Evolutionary conservation across 148 eudicot genomes (phyloP), one percentile per base, ranked within the genome.

Genomic region (Nepenthes gracilis): DNA sequence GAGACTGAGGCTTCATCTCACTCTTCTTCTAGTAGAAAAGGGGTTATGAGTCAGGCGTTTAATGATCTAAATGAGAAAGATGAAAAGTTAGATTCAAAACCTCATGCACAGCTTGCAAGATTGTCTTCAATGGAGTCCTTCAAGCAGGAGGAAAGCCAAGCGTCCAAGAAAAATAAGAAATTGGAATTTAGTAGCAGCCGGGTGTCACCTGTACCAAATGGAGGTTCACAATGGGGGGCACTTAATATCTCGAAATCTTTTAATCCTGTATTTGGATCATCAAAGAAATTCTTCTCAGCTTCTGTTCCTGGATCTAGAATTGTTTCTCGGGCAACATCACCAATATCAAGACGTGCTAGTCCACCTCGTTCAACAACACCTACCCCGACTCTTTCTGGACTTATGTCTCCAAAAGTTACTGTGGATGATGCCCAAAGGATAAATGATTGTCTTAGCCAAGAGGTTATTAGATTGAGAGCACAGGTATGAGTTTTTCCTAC

Each of bases 271-370:
- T 93, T 86, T 75, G 99, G 91, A 59, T 86, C 99, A 51, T 92
- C 98, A 9, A 88, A 88, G 73, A 92, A 92, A 71, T 84, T 80
- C 74, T 92, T 88, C 75, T 92, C 98, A 47, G 98, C 98, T 68
- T 92, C 98, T 32, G 98, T 92, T 67, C 98, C 98, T 67, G 98
- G 98, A 62, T 92, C 98, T 11, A 88, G 98, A 82, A 85, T 92
- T 64, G 96, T 77, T 71, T 92, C 98, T 64, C 87, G 97, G 59
- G 97, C 97, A 43, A 91, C 97, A 66, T 91, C 97, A 15, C 97
- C 97, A 38, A 77, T 85, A 64, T 87, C 93, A 14, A 83, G 93
- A 79, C 86, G 97, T 33, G 61, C 88, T 2, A 91, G 97, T 68
- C 97, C 97, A 57, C 97, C 97, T 71, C 97, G 96, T 59, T 85